Evolutionary conservation across 306 rosid species (phyloP).

Genomic region (Hippophae rhamnoides): DNA sequence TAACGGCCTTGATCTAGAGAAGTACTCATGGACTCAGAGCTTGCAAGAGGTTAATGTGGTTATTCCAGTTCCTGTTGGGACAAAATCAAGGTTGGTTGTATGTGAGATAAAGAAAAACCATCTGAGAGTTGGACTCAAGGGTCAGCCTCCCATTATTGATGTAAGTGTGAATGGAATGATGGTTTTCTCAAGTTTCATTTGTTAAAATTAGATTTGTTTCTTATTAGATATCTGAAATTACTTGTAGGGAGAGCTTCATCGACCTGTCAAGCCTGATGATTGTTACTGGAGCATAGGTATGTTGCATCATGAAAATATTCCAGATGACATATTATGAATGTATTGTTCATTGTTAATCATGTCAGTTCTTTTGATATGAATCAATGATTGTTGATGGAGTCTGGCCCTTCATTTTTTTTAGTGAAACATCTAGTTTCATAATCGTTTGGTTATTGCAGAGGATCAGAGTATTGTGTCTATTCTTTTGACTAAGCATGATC

Average conservation of each 20-base stretch:
- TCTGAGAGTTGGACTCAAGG: constrained; percentile 83
- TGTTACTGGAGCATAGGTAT: constrained; percentile 93
- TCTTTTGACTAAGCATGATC: constrained; percentile 89
- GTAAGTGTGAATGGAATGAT: constrained; percentile 28
- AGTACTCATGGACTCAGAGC: constrained; percentile 79
- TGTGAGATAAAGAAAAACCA: constrained; percentile 81
- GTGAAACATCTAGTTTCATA: neutral
- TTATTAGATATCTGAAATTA: neutral
- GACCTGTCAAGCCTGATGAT: constrained; percentile 66
- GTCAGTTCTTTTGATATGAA: neutral
- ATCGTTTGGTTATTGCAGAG: constrained; percentile 45
- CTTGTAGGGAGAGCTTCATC: constrained; percentile 58
- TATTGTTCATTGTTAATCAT: neutral
- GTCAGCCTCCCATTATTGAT: constrained; percentile 83
- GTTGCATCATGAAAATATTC: neutral
- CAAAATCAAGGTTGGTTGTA: constrained; percentile 55
- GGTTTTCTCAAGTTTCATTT: neutral
- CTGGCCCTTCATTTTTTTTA: neutral
- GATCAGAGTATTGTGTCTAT: constrained; percentile 64
- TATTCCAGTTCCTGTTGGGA: constrained; percentile 72
- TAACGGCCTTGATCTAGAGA: constrained; percentile 81
- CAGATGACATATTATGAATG: neutral
- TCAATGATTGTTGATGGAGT: neutral
- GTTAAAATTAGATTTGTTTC: neutral
- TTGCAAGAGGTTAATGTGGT: constrained; percentile 69